Evolutionary conservation across 495 filamentous ascomycete species (phyloP).

Genomic region (Hypoxylon subgilvum): DNA sequence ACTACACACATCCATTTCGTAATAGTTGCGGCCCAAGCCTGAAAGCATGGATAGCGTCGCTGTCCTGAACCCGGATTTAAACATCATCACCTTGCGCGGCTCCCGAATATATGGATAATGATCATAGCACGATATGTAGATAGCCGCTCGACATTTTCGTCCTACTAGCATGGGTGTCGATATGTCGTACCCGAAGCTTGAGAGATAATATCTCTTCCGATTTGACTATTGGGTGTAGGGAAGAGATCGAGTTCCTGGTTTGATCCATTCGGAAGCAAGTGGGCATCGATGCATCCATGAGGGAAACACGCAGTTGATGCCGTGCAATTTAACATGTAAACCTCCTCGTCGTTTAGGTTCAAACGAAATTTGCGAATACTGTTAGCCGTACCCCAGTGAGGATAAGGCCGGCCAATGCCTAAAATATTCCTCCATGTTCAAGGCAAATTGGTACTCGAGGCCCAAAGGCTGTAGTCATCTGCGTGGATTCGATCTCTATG

Average conservation of each 20-base stretch:
- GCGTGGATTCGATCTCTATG: not conserved
- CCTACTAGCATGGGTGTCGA: conserved; percentile 12
- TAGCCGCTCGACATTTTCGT: conserved; percentile 30
- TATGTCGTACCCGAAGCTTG: conserved; percentile 23
- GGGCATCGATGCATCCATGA: conserved; percentile 2
- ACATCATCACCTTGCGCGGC: conserved; percentile 10
- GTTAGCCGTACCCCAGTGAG: not conserved
- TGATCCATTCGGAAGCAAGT: conserved; percentile 3
- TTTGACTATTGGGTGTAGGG: conserved; percentile 12
- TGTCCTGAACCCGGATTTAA: conserved; percentile 6
- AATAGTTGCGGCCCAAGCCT: not conserved
- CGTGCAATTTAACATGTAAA: too few relatives aligned
- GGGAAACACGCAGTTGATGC: too few relatives aligned
- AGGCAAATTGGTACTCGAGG: conserved; percentile 4
- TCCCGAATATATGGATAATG: conserved; percentile 20
- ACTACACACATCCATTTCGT: conserved; percentile 11
- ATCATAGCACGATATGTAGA: conserved; percentile 24
- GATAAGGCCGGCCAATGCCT: not conserved
- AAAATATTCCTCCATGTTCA: not conserved
- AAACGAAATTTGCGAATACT: not conserved
- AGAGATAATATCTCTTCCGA: conserved; percentile 19
- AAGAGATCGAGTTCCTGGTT: not conserved
- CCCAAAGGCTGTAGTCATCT: conserved; percentile 5
- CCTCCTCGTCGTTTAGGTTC: too few relatives aligned
- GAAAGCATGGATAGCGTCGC: conserved; percentile 10